Evolutionary conservation across 2,329 filamentous ascomycete genomes (phyloP), one percentile per base, ranked within the genome.

Genomic region (Fusarium vanettenii): DNA sequence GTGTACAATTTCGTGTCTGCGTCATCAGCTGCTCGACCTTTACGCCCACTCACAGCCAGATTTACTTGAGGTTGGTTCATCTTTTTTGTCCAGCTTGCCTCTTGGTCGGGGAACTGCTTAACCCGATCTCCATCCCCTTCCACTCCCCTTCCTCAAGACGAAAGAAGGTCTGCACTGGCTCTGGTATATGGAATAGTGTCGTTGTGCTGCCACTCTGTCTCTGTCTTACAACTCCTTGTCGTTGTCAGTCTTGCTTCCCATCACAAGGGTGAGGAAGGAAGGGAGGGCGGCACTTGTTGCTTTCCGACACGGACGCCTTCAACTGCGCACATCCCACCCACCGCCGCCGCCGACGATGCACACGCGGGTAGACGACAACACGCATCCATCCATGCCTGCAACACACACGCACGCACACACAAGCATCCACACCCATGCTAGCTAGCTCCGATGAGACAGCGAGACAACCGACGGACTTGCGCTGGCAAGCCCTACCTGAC

Each of bases 61-160:
- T 75, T 67, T 73, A 75, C 67, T 70, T 62, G 56, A 78, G 76
- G 76, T 78, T 78, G 69, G 74, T 77, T 70, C 66, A 69, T 76
- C 64, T 74, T 74, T 74, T 75, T 64, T 75, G 69, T 72, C 65
- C 39, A 65, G 59, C 63, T 52, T 27, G 31, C 37, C 55, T 63
- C 50, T 74, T 50, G 57, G 68, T 61, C 37, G 61, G 64, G 68
- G 68, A 73, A 43, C 57, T 68, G 29, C 59, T 62, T 33, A 62
- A 59, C 65, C 62, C 59, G 61, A 59, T 48, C 59, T 69, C 52
- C 31, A 39, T 41, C 57, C 71, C 67, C 62, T 57, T 67, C 68
- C 59, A 45, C 59, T 56, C 60, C 71, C 67, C 55, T 41, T 57
- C 64, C 41, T 50, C 64, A 60, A 48, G 61, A 70, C 56, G 52